Evolutionary conservation across 441 rosid species (phyloP), one percentile per base, ranked within the genome.

Genomic region (Mallotus japonicus): DNA sequence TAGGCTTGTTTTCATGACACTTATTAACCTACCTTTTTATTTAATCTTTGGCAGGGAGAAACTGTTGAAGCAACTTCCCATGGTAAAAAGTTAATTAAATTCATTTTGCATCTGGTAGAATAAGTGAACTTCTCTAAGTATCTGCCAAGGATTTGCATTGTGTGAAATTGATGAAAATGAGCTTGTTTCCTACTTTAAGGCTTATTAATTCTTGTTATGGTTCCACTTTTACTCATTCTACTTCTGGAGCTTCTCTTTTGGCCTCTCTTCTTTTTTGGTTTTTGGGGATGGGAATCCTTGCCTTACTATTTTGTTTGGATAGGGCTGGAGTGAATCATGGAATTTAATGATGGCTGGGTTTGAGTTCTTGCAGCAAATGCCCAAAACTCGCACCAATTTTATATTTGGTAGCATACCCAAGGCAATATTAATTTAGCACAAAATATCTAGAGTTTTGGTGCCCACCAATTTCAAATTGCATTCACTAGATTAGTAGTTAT

Each of bases 1-100:
- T 92, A 82, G 46, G 60, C 69, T 14, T 16, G n/a, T n/a, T 61
- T 46, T 46, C 19, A 67, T 79, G 57, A 16, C 51, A 65, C 77
- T 76, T 22, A 65, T 15, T 13, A 16, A 34, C 59, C 64, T 71
- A 28, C 37, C 67, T n/a, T 62, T 55, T 28, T 42, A 28, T 28
- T 28, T 28, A 28, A 28, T 8, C 1, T 69, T 64, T 55, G 2
- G n/a, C 72, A 65, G 64, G 49, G 37, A 63, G 44, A 37, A 51
- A 5, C 50, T 53, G 17, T 20, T n/a, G 19, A 37, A 50, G 15
- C 57, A 16, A n/a, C 13, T 4, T 49, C 14, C 28, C 34, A 14
- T 37, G 51, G 22, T 54, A 63, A 54, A 63, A 59, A 53, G 7
- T 37, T 40, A 17, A 10, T 12, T 56, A 56, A n/a, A 15, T 19